Base-by-base conservation (phyloP, 2,329 filamentous ascomycete species). In the Verticillium tricorpus region DNA sequence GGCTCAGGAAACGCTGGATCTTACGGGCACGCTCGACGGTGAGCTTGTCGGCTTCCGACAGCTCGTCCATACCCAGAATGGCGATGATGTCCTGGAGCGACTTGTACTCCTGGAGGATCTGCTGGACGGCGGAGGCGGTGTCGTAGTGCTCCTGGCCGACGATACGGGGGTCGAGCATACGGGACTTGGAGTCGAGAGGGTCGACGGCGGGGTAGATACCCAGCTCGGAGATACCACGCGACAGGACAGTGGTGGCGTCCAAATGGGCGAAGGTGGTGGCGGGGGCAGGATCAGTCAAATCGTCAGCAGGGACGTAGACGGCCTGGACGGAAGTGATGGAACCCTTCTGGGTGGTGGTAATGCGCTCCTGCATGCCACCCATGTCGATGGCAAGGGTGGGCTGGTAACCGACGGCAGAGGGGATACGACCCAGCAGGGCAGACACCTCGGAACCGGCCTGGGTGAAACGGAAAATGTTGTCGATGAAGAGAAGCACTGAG, bases 61-160 rank as follows among this genome's bases (percentile, higher is more conserved):
- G 84, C 81, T 99, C 95, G 82, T 99, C 95, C 95, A 99, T 98
- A 90, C 94, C 94, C 79, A 98, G 84, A 93, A 99, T 99, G 82
- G 95, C 95, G 86, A 97, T 97, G 89, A 99, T 99, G 86, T 99
- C 95, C 86, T 99, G 95, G 71, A 99, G 92, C 69, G 94, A 98
- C 91, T 98, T 98, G 91, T 99, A 99, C 87, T 98, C 95, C 85
- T 99, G 95, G 78, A 99, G 90, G 83, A 97, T 98, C 85, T 97
- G 93, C 87, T 99, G 95, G 76, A 99, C 95, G 73, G 89, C 89
- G 79, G 91, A 91, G 79, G 95, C 95, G 74, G 89, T 94, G 67
- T 93, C 80, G 89, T 99, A 99, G 88, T 99, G 95, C 67, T 99
- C 95, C 77, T 98, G 86, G 80, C 95, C 95, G 75, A 99, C 91